Evolutionary conservation across 2,329 filamentous ascomycete species (phyloP), one percentile per base, ranked within the genome.

Genomic region (Ophiocordyceps camponoti-floridani): DNA sequence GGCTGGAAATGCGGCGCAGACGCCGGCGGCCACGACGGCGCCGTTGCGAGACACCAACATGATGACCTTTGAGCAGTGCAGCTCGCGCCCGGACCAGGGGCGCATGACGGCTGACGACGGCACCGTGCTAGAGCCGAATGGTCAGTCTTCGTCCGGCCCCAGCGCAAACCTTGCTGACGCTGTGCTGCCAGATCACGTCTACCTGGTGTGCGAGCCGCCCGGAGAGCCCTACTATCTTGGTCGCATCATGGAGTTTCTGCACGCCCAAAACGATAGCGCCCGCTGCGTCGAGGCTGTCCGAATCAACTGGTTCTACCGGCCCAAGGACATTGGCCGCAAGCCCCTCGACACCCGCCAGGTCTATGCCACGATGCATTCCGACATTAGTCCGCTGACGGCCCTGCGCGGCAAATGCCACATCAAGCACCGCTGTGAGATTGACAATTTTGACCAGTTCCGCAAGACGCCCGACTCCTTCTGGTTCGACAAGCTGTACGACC

Each of bases 251-350:
- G 89, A 98, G 62, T 96, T 96, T 60, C 69, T 95, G 54, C 86
- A 94, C 57, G 67, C 73, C 56, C 78, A 88, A 54, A 86, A 89
- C 57, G 76, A 88, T 59, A 65, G 69, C 33, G 72, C 70, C 45
- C 75, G 78, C 47, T 80, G 83, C 1, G 79, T 98, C 50, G 89
- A 95, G 58, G 79, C 85, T 40, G 64, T 98, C 55, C 82, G 88
- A 53, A 84, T 96, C 57, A 98, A 98, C 66, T 98, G 91, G 91
- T 95, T 89, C 64, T 96, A 96, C 62, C 79, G 91, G 38, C 89
- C 91, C 46, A 87, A 91, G 62, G 91, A 98, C 64, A 94, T 96
- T 57, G 84, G 85, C 52, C 84, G 88, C 53, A 91, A 88, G 65
- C 82, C 84, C 53, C 82, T 84, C 60, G 91, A 98, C 68, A 89